Conservation (phyloP, 768 basidiomycete species). For the Mycena chlorophos region DNA sequence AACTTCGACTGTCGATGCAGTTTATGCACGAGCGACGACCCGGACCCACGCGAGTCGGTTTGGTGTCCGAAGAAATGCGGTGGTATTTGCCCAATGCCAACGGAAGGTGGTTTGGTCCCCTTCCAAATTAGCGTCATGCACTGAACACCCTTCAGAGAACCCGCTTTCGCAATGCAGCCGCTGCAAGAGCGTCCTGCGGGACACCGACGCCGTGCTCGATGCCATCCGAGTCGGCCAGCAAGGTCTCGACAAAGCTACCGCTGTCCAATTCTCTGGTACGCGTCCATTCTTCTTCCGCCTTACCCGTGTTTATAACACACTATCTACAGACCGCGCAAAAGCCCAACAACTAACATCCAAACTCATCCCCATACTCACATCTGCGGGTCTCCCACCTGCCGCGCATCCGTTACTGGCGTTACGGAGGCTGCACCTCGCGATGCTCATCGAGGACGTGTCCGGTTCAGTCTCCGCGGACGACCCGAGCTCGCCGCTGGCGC, state of each 20-base stretch:
- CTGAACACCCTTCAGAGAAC: slow-evolving; percentile 50
- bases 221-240: slow-evolving; percentile 70
- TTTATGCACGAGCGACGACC: slow-evolving; percentile 44
- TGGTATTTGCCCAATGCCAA: slow-evolving; percentile 59
- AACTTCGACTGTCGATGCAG: slow-evolving; percentile 72
- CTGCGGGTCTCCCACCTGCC: slow-evolving; percentile 59
- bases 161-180: slow-evolving; percentile 49
- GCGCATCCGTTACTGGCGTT: slow-evolving; percentile 79
- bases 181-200: slow-evolving; percentile 51
- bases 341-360: slow-evolving; percentile 62
- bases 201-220: slow-evolving; percentile 58
- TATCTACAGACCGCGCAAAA: slow-evolving; percentile 52
- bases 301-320: slow-evolving; percentile 1
- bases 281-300: slow-evolving; percentile 5
- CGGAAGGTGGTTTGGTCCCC: slow-evolving; percentile 49
- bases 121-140: too few relatives aligned
- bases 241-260: slow-evolving; percentile 69
- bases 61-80: slow-evolving; percentile 72
- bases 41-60: slow-evolving; percentile 70
- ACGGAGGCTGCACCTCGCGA: slow-evolving; percentile 66
- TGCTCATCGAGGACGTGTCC: slow-evolving; percentile 58
- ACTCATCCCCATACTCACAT: slow-evolving; percentile 62
- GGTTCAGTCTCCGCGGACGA: slow-evolving; percentile 18
- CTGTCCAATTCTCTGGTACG: slow-evolving; percentile 60
- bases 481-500: slow-evolving; percentile 27